A percentile compares a stretch with the other conserved stretches of the same genome.
Conservation (phyloP, 371 early-diverging fungal species). For the Batkoa obscura region DNA sequence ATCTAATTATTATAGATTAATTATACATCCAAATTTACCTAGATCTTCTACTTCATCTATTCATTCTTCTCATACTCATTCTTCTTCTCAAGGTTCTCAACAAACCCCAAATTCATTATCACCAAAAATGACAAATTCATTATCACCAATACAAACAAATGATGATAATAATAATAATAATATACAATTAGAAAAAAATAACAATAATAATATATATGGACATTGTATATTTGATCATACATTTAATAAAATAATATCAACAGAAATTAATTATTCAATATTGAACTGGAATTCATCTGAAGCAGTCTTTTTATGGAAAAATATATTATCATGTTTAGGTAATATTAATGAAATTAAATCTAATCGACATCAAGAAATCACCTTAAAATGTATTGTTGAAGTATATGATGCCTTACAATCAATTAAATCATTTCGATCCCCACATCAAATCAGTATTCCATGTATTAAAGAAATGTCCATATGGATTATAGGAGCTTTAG, state of each 20-base stretch:
- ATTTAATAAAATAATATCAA: neutral
- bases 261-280: neutral
- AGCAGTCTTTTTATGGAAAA: slow-evolving; percentile 37
- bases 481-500: neutral
- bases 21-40: neutral
- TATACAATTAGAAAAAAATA: neutral
- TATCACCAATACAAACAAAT: neutral
- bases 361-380: neutral
- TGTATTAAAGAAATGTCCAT: slow-evolving; percentile 1
- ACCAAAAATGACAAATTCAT: neutral
- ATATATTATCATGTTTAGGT: slow-evolving; percentile 43
- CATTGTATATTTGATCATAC: neutral
- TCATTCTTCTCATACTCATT: neutral
- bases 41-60: neutral
- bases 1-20: neutral
- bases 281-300: slow-evolving; percentile 16
- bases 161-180: neutral
- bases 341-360: slow-evolving; percentile 32
- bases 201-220: neutral
- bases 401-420: slow-evolving; percentile 1
- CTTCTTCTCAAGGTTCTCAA: neutral
- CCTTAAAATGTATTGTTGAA: neutral
- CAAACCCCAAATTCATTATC: neutral
- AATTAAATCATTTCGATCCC: neutral
- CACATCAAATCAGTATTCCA: neutral